Evolutionary conservation across 2,329 filamentous ascomycete genomes (phyloP), one percentile per base, ranked within the genome.

Genomic region (Penicillium sp.): DNA sequence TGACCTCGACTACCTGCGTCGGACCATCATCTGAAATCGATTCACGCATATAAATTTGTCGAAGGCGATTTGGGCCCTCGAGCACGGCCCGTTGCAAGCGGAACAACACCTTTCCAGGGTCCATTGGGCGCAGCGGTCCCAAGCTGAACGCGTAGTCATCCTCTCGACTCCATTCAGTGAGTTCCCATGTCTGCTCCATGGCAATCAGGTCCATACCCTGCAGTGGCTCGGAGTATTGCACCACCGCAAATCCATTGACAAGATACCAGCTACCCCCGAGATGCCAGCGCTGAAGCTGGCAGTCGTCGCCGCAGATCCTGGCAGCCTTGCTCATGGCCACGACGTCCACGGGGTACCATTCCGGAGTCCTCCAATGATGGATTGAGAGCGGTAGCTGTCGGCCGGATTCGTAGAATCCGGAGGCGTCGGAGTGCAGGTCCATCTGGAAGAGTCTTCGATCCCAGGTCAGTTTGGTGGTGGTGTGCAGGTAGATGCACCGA

Each of bases 331-430:
- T 67, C 67, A 77, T 75, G 34, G 64, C 58, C 26, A 67, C 64
- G 4, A 77, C 73, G 26, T 54, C 48, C 18, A 33, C 49, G 2
- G 62, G 53, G 52, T 75, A 75, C 73, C 75, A 78, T 5, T 39
- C 20, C 8, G 10, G 2, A 17, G 68, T 72, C 54, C 77, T 78
- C 75, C 75, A 79, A 59, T 79, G 76, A 54, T 80, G 77, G 10
- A 79, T 54, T 39, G 69, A 77, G 15, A 79, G 56, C 0, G 75
- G 71, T 15, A 67, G 59, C 9, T 40, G 39, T 14, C 68, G 57
- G 0, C 77, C 76, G 5, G 72, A 71, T 57, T 81, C 78, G 58
- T 77, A 81, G 51, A 79, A 77, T 0, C 78, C 78, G 7, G 72
- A 70, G 15, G 71, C 53, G 44, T 80, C 76, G 17, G 68, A 69